A percentile compares a stretch with the other conserved stretches of the same genome.
These are phyloP conservation scores for Tulasnella sp. DNA, from an alignment of 768 basidiomycete genomes.

Conservation along the genomic window DNA sequence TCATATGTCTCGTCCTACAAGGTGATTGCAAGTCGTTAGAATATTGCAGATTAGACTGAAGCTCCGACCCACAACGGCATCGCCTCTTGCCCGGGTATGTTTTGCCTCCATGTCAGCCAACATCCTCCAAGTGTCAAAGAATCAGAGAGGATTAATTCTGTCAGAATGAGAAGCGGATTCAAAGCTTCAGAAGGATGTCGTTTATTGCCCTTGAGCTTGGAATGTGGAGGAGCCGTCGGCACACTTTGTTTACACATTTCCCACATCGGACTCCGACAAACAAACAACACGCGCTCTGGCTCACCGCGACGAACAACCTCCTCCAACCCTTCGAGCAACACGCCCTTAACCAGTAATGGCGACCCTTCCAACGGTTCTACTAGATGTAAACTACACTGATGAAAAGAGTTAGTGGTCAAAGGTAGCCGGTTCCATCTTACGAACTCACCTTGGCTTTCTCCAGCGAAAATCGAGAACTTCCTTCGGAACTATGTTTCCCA, in stretches of 20 bases:
- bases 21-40: neutral
- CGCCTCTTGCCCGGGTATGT: neutral
- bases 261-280: neutral
- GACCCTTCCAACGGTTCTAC: slow-evolving; percentile 18
- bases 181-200: too few relatives aligned
- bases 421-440: neutral
- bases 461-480: slow-evolving; percentile 62
- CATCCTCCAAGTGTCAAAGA: too few relatives aligned
- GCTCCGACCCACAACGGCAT: neutral
- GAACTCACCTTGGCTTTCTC: neutral
- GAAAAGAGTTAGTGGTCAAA: slow-evolving; percentile 48
- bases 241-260: too few relatives aligned
- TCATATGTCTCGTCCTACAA: neutral
- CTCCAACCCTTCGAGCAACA: neutral
- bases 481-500: slow-evolving; percentile 54
- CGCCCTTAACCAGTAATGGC: slow-evolving; percentile 8
- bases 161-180: too few relatives aligned
- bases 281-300: neutral
- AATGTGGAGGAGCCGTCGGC: too few relatives aligned
- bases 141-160: too few relatives aligned
- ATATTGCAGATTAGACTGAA: neutral
- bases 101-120: too few relatives aligned
- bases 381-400: slow-evolving; percentile 52
- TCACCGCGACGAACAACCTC: neutral
- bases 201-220: too few relatives aligned